Conservation (phyloP, 2,329 filamentous ascomycete species). For the Eutypella sp. region DNA sequence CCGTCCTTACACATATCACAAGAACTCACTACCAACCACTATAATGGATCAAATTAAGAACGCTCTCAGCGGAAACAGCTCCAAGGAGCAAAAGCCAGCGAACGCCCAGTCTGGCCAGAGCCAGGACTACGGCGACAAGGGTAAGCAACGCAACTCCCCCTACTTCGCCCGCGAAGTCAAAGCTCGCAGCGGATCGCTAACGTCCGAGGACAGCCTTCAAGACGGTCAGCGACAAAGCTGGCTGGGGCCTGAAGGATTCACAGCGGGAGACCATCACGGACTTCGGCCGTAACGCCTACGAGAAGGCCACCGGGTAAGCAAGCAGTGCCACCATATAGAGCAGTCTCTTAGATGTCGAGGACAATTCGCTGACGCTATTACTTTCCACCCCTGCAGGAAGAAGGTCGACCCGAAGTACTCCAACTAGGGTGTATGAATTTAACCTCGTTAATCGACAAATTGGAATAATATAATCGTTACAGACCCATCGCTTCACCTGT, state of each 20-base stretch:
- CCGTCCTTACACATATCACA: background rate
- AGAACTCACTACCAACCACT: background rate
- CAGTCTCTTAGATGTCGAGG: background rate
- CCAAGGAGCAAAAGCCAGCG: constrained; percentile 7
- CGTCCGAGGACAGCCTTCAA: constrained; percentile 10
- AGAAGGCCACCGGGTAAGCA: constrained; percentile 34
- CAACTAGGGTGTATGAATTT: constrained; percentile 21
- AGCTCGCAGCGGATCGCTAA: background rate
- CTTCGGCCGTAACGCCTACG: constrained; percentile 25
- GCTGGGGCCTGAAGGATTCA: constrained; percentile 13
- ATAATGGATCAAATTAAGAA: constrained; percentile 29
- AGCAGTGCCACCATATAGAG: background rate
- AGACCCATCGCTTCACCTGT: too few species aligned
- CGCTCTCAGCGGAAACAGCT: constrained; percentile 12
- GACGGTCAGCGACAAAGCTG: constrained; percentile 22
- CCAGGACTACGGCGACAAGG: constrained; percentile 29
- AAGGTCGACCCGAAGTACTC: constrained; percentile 31
- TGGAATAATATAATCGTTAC: too few species aligned
- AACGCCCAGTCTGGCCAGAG: constrained; percentile 16
- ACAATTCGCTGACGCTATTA: background rate
- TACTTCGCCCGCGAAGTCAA: background rate
- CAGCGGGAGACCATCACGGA: constrained; percentile 30
- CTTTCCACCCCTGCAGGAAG: constrained; percentile 23
- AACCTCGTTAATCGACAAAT: too few species aligned
- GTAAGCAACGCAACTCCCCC: constrained; percentile 10